Evolutionary conservation across 306 rosid species (phyloP).

Genomic region (Dalbergia cultrata): DNA sequence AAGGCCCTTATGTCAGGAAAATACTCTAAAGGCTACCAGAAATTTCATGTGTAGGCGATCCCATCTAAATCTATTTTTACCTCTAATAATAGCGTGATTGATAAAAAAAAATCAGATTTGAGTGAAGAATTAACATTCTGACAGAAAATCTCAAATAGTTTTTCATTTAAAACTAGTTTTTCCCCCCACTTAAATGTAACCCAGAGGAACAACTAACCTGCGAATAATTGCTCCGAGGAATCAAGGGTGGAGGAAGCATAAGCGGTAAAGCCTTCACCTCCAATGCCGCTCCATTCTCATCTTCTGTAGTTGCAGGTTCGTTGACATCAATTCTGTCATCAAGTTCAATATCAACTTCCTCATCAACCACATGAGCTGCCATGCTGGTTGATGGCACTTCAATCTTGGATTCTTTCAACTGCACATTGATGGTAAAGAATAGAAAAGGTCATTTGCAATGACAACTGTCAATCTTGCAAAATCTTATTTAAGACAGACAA

Average conservation of each 20-base stretch:
- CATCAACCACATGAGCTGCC: constrained; percentile 84
- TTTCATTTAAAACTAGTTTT: no score
- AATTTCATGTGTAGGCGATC: neutral
- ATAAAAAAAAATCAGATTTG: neutral
- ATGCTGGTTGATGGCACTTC: constrained; percentile 77
- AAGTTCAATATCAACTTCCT: constrained; percentile 78
- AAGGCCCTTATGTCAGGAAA: neutral
- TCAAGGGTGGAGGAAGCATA: constrained; percentile 67
- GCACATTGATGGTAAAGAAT: constrained; percentile 44
- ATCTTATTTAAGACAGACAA: constrained; percentile 4
- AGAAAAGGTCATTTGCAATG: constrained; percentile 33
- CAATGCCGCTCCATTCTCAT: constrained; percentile 52
- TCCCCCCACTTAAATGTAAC: neutral
- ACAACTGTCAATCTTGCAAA: constrained; percentile 18
- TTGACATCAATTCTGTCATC: constrained; percentile 51
- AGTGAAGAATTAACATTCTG: no score
- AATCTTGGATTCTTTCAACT: constrained; percentile 68
- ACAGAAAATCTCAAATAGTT: no score
- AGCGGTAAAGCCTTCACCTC: constrained; percentile 50
- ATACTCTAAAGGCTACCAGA: neutral
- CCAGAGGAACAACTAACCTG: constrained; percentile 59
- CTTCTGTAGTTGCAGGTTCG: constrained; percentile 53
- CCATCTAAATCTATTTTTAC: neutral
- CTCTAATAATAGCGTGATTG: neutral
- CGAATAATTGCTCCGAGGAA: constrained; percentile 59